Conservation (phyloP, 768 basidiomycete genomes). For the Boletus speciosus region DNA sequence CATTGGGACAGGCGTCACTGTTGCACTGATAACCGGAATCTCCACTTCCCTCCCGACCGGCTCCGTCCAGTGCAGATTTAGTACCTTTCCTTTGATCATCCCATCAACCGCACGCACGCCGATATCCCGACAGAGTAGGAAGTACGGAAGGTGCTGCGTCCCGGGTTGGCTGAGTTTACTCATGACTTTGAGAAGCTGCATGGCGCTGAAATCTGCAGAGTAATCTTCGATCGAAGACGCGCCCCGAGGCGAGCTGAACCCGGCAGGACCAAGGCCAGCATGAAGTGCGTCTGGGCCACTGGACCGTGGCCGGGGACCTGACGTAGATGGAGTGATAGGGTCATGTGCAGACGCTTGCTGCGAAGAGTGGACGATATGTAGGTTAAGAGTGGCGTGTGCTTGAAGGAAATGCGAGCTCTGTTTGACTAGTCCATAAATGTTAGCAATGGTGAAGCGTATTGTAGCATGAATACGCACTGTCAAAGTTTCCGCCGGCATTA, state of each 20-base stretch:
- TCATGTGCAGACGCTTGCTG: conserved; percentile 46
- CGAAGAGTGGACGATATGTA: conserved; percentile 84
- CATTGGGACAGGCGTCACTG: conserved; percentile 27
- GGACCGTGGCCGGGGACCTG: conserved; percentile 33
- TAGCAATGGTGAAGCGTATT: conserved; percentile 2
- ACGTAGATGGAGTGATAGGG: conserved; percentile 30
- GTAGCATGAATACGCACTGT: conserved; percentile 45
- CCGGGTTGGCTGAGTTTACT: conserved; percentile 65
- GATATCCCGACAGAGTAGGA: conserved; percentile 77
- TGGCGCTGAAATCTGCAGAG: conserved; percentile 67
- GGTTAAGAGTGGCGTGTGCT: conserved; percentile 77
- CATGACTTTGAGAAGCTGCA: conserved; percentile 81
- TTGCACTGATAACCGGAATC: conserved; percentile 25
- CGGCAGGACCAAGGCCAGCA: conserved; percentile 55
- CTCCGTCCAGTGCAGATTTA: conserved; percentile 78
- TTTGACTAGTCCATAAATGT: conserved; percentile 46
- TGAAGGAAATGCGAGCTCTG: conserved; percentile 83
- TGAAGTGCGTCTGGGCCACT: conserved; percentile 50
- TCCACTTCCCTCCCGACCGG: conserved; percentile 55
- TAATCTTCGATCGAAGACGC: conserved; percentile 40
- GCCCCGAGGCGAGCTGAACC: conserved; percentile 45
- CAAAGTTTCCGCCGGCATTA: conserved; percentile 67
- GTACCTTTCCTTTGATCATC: conserved; percentile 73
- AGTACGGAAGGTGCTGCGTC: conserved; percentile 69
- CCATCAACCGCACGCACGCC: conserved; percentile 82